Conservation (phyloP, 2,329 filamentous ascomycete species). For the Penicillium sp. region DNA sequence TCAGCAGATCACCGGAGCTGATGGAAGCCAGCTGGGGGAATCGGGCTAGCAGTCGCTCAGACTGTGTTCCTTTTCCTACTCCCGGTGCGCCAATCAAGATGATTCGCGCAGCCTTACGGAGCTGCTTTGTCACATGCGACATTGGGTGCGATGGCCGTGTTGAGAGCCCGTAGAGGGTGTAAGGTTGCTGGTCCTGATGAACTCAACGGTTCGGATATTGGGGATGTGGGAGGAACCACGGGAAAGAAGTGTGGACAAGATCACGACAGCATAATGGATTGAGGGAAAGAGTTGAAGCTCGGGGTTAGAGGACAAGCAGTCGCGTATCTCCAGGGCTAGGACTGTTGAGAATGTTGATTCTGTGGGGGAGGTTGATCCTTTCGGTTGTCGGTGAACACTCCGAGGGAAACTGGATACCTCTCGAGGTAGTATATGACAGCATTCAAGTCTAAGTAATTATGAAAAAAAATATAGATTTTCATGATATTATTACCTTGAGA, state of each 20-base stretch:
- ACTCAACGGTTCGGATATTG: slow-evolving; percentile 3
- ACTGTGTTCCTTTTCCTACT: slow-evolving; percentile 95
- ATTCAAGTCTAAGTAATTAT: not conserved
- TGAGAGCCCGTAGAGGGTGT: not conserved
- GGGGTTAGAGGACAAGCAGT: slow-evolving; percentile 9
- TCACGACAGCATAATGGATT: slow-evolving; percentile 7
- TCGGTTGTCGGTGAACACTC: slow-evolving; percentile 36
- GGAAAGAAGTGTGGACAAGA: not conserved
- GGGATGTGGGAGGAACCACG: slow-evolving; percentile 1
- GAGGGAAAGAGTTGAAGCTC: slow-evolving; percentile 1
- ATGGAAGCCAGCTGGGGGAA: slow-evolving; percentile 89
- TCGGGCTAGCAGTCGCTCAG: slow-evolving; percentile 77
- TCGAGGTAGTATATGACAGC: not conserved
- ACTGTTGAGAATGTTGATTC: slow-evolving; percentile 18
- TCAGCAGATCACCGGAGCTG: slow-evolving; percentile 87
- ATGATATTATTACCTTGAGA: no score
- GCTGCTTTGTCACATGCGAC: slow-evolving; percentile 47
- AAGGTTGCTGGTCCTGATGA: slow-evolving; percentile 1
- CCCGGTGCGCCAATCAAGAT: slow-evolving; percentile 96
- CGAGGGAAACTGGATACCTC: slow-evolving; percentile 10
- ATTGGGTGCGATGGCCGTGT: slow-evolving; percentile 17
- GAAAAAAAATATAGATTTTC: no score
- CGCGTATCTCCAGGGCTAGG: slow-evolving; percentile 1
- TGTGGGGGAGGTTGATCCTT: slow-evolving; percentile 30
- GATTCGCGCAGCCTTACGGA: slow-evolving; percentile 79